phyloP scores from a whole-genome alignment of 148 eudicot genomes.

The Vaccinium macrocarpon region DNA sequence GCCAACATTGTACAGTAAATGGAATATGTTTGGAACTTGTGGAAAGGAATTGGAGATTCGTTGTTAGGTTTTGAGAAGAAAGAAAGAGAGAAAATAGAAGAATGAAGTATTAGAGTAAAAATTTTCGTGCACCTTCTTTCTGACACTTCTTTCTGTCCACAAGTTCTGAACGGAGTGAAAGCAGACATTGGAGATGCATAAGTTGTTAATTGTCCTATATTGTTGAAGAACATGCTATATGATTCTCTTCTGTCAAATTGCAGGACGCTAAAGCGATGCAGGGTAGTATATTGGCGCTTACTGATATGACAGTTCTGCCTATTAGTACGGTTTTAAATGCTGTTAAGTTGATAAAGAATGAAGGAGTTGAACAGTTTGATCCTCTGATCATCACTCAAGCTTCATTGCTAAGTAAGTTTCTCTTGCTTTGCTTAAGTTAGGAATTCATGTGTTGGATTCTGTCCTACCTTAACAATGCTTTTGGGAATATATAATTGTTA shows the following conservation, averaged over 20 bases:
- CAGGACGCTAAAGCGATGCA: constrained; percentile 31
- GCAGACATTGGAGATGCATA: background rate
- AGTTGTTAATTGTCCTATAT: background rate
- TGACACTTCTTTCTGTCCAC: background rate
- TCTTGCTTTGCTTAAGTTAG: background rate
- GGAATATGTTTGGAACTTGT: no score
- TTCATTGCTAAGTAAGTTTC: constrained; percentile 34
- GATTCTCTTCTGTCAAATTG: background rate
- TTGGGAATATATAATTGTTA: background rate
- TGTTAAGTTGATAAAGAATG: constrained; percentile 31
- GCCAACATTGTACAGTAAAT: no score
- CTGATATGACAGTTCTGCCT: constrained; percentile 35
- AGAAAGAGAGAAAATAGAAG: no score
- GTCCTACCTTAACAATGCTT: background rate
- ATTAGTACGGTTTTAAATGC: constrained; percentile 34
- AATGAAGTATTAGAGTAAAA: no score
- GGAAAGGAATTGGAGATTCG: no score
- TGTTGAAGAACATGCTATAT: background rate
- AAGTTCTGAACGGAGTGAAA: background rate
- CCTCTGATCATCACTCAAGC: constrained; percentile 41
- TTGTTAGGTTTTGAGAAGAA: no score
- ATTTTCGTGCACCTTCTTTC: background rate
- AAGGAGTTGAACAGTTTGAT: constrained; percentile 25
- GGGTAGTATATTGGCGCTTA: constrained; percentile 29
- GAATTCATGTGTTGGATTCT: background rate